A percentile compares a stretch with the other conserved stretches of the same genome.
Conservation (phyloP, 1,139 yeast genomes). For the Neolecta irregularis region DNA sequence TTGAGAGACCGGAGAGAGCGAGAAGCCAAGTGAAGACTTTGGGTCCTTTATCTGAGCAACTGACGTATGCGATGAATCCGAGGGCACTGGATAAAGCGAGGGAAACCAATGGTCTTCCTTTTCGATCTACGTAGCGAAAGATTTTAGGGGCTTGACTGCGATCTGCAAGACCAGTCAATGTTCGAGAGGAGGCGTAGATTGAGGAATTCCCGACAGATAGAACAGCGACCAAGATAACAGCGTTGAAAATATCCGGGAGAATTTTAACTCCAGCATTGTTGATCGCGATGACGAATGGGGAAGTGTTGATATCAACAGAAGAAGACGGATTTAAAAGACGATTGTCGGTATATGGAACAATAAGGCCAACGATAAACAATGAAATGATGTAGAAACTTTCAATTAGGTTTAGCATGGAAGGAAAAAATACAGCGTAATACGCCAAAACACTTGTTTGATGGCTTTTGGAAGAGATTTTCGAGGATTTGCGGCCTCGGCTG, state of each 20-base stretch:
- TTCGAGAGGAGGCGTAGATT: conserved; percentile 63
- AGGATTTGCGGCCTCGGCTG: conserved; percentile 58
- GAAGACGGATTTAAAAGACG: conserved; percentile 33
- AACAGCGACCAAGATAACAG: conserved; percentile 52
- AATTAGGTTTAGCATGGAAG: too few species aligned
- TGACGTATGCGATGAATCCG: conserved; percentile 56
- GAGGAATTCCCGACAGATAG: conserved; percentile 61
- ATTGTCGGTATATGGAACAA: conserved; percentile 49
- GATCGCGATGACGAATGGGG: conserved; percentile 62
- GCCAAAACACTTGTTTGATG: conserved; percentile 53
- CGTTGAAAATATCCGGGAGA: conserved; percentile 55
- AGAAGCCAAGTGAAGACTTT: conserved; percentile 65
- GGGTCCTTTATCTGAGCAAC: conserved; percentile 54
- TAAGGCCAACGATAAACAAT: conserved; percentile 43
- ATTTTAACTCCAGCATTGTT: conserved; percentile 40
- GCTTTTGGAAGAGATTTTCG: conserved; percentile 47
- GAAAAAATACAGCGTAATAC: conserved; percentile 49
- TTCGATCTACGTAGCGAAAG: conserved; percentile 55
- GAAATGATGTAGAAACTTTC: conserved; percentile 52
- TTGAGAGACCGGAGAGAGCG: conserved; percentile 63
- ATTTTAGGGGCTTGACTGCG: conserved; percentile 62
- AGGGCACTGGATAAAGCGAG: conserved; percentile 39
- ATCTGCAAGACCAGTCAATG: conserved; percentile 63
- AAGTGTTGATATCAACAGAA: conserved; percentile 41
- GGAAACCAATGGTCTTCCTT: conserved; percentile 60